Evolutionary conservation across 2,329 filamentous ascomycete genomes (phyloP).

Genomic region (Phialocephala sp.): DNA sequence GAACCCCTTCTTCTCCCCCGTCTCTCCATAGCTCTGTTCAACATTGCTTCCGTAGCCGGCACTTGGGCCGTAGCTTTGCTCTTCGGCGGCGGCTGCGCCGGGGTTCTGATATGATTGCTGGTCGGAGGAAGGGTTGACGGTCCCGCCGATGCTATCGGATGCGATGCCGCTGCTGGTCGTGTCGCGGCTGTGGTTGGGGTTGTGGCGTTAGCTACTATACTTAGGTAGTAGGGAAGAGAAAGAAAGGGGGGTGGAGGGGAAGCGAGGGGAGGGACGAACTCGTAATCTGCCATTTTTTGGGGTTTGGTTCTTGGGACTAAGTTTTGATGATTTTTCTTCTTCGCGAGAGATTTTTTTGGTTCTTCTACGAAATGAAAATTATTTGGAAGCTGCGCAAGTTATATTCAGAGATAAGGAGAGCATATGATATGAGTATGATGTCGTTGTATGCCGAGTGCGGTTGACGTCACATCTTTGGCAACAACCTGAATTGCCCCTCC

Average conservation of each 20-base stretch:
- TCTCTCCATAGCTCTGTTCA: neutral
- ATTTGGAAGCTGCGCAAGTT: neutral
- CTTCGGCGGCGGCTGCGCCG: neutral
- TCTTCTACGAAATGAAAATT: too few relatives aligned
- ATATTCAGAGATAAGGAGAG: neutral
- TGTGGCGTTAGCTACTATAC: neutral
- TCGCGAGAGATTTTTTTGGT: neutral
- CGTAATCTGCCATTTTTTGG: neutral
- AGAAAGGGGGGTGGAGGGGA: neutral
- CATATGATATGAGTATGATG: neutral
- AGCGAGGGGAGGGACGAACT: neutral
- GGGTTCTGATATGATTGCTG: neutral
- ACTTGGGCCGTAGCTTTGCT: neutral
- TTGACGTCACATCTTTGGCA: neutral
- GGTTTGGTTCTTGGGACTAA: too few relatives aligned
- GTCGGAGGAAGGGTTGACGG: neutral
- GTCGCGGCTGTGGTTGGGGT: neutral
- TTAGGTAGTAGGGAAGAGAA: neutral
- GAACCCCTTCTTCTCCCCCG: neutral
- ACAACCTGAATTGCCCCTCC: neutral
- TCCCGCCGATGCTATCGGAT: neutral
- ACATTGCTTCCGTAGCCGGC: neutral
- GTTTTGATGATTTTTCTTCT: too few relatives aligned
- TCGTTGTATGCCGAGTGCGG: too few relatives aligned
- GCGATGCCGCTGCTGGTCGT: neutral